These are phyloP conservation scores for Tulasnella sp. DNA, from an alignment of 768 basidiomycete genomes.

Conservation along the genomic window DNA sequence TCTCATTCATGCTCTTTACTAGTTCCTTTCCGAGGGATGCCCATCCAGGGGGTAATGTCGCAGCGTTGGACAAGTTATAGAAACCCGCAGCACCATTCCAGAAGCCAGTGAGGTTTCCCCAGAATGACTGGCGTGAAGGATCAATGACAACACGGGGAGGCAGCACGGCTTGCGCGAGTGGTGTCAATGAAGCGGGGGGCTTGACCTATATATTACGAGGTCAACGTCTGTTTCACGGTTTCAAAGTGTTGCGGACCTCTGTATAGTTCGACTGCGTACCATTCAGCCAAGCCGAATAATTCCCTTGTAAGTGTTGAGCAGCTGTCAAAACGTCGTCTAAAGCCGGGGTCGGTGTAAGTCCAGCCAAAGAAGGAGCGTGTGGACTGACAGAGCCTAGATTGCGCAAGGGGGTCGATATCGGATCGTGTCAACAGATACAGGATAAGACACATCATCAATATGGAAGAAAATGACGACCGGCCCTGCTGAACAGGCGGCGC, in stretches of 20 bases:
- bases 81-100: conserved; percentile 49
- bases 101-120: conserved; percentile 66
- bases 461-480: conserved; percentile 59
- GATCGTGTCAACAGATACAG: conserved; percentile 71
- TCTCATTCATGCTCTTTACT: conserved; percentile 40
- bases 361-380: background rate
- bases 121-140: conserved; percentile 44
- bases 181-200: conserved; percentile 24
- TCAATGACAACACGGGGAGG: conserved; percentile 36
- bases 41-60: conserved; percentile 35
- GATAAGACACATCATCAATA: conserved; percentile 61
- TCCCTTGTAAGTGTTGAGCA: conserved; percentile 48
- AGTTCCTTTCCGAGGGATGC: conserved; percentile 37
- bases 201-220: background rate
- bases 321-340: conserved; percentile 48
- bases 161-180: conserved; percentile 40
- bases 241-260: conserved; percentile 33
- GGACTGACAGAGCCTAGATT: conserved; percentile 15
- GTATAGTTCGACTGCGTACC: conserved; percentile 53
- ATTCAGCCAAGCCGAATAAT: conserved; percentile 65
- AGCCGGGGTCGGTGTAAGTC: conserved; percentile 25
- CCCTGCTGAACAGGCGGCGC: too few species aligned
- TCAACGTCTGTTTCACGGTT: background rate
- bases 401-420: conserved; percentile 25
- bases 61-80: conserved; percentile 40